Conservation (phyloP, 1,284 basidiomycete genomes). For the Tetrapyrgos nigripes region DNA sequence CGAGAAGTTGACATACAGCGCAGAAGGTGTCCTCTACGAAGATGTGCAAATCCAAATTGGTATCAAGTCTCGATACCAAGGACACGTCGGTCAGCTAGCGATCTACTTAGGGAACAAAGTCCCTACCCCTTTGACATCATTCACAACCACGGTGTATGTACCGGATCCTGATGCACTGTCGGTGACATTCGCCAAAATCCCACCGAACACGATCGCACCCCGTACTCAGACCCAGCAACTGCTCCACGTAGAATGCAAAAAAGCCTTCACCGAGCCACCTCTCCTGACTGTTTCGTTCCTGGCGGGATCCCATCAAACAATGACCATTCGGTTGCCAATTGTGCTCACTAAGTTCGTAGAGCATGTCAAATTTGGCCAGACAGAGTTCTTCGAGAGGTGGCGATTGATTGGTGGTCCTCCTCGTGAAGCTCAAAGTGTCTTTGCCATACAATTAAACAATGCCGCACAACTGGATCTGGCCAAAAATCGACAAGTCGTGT, state of each 20-base stretch:
- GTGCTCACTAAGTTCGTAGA: constrained; percentile 94
- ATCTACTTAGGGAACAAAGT: constrained; percentile 98
- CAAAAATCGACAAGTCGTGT: constrained; percentile 78
- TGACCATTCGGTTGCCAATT: constrained; percentile 87
- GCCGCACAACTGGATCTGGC: constrained; percentile 77
- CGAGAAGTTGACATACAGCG: constrained; percentile 80
- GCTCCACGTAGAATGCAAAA: constrained; percentile 94
- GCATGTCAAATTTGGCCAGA: constrained; percentile 82
- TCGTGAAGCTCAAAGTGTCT: constrained; percentile 89
- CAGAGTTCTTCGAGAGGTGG: constrained; percentile 98
- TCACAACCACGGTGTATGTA: constrained; percentile 85
- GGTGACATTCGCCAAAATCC: constrained; percentile 89
- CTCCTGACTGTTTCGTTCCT: constrained; percentile 91
- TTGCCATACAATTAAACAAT: constrained; percentile 76
- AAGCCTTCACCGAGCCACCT: constrained; percentile 80
- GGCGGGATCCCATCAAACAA: constrained; percentile 88
- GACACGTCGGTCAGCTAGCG: constrained; percentile 89
- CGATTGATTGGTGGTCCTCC: constrained; percentile 95
- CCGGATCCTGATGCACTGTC: constrained; percentile 78
- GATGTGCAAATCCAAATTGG: constrained; percentile 96
- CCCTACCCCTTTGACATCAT: constrained; percentile 84
- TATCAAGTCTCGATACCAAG: constrained; percentile 95
- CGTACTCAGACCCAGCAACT: constrained; percentile 93
- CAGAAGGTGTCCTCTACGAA: constrained; percentile 95
- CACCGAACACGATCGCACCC: constrained; percentile 79